A percentile compares a stretch with the other conserved stretches of the same genome.
Evolutionary conservation across 768 basidiomycete genomes (phyloP).

Genomic region (Dioszegia aurantiaca): DNA sequence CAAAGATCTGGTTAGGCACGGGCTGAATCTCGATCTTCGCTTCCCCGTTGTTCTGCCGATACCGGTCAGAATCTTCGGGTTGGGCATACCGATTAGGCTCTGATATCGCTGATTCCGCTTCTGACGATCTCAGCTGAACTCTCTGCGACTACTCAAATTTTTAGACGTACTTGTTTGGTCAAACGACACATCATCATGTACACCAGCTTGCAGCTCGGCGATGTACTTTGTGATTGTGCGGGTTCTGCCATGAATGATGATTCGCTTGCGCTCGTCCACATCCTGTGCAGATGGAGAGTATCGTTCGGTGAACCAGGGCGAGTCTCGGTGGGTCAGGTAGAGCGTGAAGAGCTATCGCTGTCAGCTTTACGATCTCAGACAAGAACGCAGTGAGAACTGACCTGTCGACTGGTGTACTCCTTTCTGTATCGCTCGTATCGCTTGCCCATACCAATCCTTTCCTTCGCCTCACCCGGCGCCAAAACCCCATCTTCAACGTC

Average conservation of each 20-base stretch:
- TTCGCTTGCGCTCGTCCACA: conserved; percentile 68
- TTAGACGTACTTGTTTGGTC: conserved; percentile 56
- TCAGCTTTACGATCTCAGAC: too few species aligned
- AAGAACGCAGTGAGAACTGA: conserved; percentile 56
- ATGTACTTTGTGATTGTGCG: conserved; percentile 70
- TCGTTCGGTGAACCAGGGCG: conserved; percentile 96
- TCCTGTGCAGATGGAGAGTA: conserved; percentile 77
- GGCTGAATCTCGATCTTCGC: conserved; percentile 38
- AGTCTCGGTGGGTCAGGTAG: conserved; percentile 90
- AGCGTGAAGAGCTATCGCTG: conserved; percentile 77
- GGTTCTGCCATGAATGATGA: conserved; percentile 81
- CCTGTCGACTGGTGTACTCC: conserved; percentile 81
- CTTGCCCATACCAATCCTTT: conserved; percentile 44
- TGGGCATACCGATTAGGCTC: conserved; percentile 24
- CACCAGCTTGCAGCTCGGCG: conserved; percentile 75
- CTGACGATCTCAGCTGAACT: too few species aligned
- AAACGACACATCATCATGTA: conserved; percentile 61
- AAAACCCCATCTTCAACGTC: conserved; percentile 27
- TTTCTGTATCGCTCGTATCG: conserved; percentile 94
- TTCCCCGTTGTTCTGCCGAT: conserved; percentile 31
- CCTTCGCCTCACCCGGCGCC: conserved; percentile 15
- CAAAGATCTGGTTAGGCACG: conserved; percentile 66
- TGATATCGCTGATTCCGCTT: not conserved
- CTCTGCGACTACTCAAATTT: too few species aligned
- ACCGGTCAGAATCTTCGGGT: conserved; percentile 35